Evolutionary conservation across 1,284 basidiomycete genomes (phyloP).

Genomic region (Sporisorium iseilematis-ciliati): DNA sequence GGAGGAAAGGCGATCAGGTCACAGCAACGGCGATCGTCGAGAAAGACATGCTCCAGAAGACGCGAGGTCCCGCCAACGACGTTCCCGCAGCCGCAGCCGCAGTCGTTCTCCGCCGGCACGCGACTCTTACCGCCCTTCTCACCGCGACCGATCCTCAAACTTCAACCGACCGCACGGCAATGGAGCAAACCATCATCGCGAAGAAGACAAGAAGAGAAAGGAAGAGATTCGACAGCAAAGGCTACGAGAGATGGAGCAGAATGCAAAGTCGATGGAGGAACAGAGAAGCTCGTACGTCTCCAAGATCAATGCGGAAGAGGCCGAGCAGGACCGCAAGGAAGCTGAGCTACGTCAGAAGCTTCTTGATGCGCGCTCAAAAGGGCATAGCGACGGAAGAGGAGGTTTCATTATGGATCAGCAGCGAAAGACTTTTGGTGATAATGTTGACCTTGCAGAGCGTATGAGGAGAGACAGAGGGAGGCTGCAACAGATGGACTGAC

Average conservation of each 20-base stretch:
- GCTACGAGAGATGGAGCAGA: constrained; percentile 84
- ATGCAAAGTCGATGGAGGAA: constrained; percentile 76
- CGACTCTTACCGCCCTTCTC: constrained; percentile 4
- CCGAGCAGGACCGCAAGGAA: constrained; percentile 47
- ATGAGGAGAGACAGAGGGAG: constrained; percentile 50
- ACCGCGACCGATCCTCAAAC: constrained; percentile 1
- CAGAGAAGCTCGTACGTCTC: constrained; percentile 73
- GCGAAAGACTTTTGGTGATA: constrained; percentile 54
- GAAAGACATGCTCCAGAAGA: constrained; percentile 30
- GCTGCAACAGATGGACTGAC: constrained; percentile 50
- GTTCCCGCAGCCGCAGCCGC: constrained; percentile 17
- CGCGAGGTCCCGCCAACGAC: constrained; percentile 29
- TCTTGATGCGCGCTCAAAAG: constrained; percentile 32
- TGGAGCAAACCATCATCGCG: constrained; percentile 50
- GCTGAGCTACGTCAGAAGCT: constrained; percentile 54
- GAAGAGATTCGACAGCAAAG: constrained; percentile 81
- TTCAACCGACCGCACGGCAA: neutral
- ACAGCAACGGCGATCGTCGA: neutral
- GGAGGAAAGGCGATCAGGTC: neutral
- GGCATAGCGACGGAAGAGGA: constrained; percentile 54
- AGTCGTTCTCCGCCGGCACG: constrained; percentile 28
- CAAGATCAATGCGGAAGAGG: constrained; percentile 56
- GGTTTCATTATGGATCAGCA: constrained; percentile 63
- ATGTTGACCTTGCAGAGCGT: constrained; percentile 55
- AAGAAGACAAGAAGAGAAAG: constrained; percentile 53